Evolutionary conservation across 768 basidiomycete genomes (phyloP).

Genomic region (Rossbeevera mucosa): DNA sequence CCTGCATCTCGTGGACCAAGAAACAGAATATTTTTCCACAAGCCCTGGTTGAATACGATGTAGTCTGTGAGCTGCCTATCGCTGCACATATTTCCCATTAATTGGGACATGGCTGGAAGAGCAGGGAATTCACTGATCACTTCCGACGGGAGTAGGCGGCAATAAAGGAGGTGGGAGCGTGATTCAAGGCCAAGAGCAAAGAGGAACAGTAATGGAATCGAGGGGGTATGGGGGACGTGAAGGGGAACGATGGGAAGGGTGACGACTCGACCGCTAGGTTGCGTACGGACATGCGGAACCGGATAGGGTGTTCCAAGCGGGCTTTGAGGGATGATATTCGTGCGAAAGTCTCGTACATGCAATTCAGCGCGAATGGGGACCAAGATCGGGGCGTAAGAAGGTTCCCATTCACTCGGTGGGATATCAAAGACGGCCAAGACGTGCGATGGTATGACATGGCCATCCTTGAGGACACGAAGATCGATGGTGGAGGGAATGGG

Average conservation of each 20-base stretch:
- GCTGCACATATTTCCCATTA: constrained; percentile 41
- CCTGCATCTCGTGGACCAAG: constrained; percentile 45
- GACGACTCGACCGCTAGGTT: constrained; percentile 30
- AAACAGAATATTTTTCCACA: constrained; percentile 61
- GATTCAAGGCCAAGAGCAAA: constrained; percentile 53
- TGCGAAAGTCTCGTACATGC: constrained; percentile 38
- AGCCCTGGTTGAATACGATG: constrained; percentile 47
- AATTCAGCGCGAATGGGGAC: constrained; percentile 50
- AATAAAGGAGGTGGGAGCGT: constrained; percentile 43
- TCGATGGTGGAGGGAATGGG: constrained; percentile 42
- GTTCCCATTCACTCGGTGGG: constrained; percentile 26
- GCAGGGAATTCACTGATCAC: constrained; percentile 59
- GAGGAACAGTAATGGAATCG: constrained; percentile 54
- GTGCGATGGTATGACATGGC: constrained; percentile 53
- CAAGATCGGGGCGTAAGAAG: constrained; percentile 38
- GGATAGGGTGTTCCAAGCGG: constrained; percentile 34
- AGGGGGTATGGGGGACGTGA: constrained; percentile 48
- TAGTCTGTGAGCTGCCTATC: constrained; percentile 32
- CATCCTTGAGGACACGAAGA: constrained; percentile 43
- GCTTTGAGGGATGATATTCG: constrained; percentile 33
- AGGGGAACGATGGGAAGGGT: constrained; percentile 49
- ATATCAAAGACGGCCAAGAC: constrained; percentile 45
- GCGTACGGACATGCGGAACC: constrained; percentile 22
- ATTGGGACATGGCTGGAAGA: constrained; percentile 50
- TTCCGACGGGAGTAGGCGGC: constrained; percentile 48